A percentile compares a stretch with the other conserved stretches of the same genome.
phyloP scores from a whole-genome alignment of 768 basidiomycete genomes.

The Suillus tomentosus region DNA sequence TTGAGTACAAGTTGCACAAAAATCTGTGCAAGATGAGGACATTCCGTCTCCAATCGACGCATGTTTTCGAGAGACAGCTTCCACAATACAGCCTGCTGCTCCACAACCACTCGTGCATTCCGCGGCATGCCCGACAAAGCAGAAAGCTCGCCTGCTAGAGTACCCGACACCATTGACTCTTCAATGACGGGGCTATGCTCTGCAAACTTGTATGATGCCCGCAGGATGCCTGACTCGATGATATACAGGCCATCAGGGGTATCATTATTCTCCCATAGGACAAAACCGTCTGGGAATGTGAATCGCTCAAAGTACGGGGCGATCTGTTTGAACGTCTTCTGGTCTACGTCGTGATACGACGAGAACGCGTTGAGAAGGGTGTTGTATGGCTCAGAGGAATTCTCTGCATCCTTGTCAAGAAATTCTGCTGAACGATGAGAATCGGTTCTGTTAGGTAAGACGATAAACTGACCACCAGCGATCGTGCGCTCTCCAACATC shows the following conservation, averaged over 20 bases:
- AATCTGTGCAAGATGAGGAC: conserved; percentile 62
- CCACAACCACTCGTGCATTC: conserved; percentile 86
- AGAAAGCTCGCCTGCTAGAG: conserved; percentile 88
- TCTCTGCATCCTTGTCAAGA: conserved; percentile 29
- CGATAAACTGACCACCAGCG: conserved; percentile 47
- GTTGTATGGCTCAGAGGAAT: conserved; percentile 62
- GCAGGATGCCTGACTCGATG: conserved; percentile 82
- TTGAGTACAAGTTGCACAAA: conserved; percentile 75
- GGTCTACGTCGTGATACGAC: conserved; percentile 61
- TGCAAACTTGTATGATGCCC: conserved; percentile 81
- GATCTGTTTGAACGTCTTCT: conserved; percentile 61
- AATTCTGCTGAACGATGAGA: conserved; percentile 22
- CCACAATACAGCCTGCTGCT: conserved; percentile 81
- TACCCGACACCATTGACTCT: conserved; percentile 93
- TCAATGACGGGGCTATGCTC: conserved; percentile 67
- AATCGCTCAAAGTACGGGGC: conserved; percentile 71
- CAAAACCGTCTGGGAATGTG: conserved; percentile 53
- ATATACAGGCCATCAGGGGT: conserved; percentile 83
- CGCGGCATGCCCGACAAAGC: conserved; percentile 77
- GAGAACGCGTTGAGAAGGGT: conserved; percentile 82
- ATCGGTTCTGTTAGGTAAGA: not conserved
- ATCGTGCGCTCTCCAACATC: conserved; percentile 75
- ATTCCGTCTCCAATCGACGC: conserved; percentile 62
- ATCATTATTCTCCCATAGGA: conserved; percentile 81
- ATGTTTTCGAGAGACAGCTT: conserved; percentile 64